Base-by-base conservation (phyloP, 2,329 filamentous ascomycete genomes). In the Myrmaecium sp. region DNA sequence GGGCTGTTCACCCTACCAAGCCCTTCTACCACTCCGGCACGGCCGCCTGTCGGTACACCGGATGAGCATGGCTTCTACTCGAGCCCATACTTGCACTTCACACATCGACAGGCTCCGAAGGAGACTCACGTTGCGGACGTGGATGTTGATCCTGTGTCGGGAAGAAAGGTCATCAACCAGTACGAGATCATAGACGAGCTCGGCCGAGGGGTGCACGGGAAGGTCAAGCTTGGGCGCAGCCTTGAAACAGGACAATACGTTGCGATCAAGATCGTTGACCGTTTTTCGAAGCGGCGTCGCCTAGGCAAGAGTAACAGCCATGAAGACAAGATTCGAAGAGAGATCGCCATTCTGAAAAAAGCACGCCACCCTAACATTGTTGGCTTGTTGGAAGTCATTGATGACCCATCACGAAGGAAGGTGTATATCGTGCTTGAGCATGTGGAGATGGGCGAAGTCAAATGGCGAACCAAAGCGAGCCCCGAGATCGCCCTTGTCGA, bases 341-440 rank as follows among this genome's bases (percentile, higher is more conserved):
- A 98, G 57, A 92, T 98, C 36, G 89, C 89, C 46, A 95, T 98
- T 31, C 62, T 98, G 42, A 98, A 98, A 54, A 98, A 98, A 59
- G 92, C 92, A 28, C 75, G 86, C 16, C 89, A 98, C 51, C 76
- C 81, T n/a, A 94, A 98, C 44, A 81, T 98, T 21, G 89, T 98
- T 35, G 84, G 81, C 41, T 62, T 98, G 20, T 67, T 95, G 36
- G 89, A 98, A 55, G 84, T 98, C 43, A 95, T 98, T 42, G 89
- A 98, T 48, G 89, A 98, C 47, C 86, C 86, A 2, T 81, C 83
- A 42, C 71, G 83, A 31, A 89, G 91, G 57, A 98, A 98, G 57
- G 93, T 98, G 34, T 98, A 98, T 56, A 86, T 98, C 57, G 81
- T 95, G 12, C 66, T 98, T 22, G 89, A 98, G 51, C 86, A 86